phyloP scores from a whole-genome alignment of 305 asterid genomes.

The Withania somnifera region DNA sequence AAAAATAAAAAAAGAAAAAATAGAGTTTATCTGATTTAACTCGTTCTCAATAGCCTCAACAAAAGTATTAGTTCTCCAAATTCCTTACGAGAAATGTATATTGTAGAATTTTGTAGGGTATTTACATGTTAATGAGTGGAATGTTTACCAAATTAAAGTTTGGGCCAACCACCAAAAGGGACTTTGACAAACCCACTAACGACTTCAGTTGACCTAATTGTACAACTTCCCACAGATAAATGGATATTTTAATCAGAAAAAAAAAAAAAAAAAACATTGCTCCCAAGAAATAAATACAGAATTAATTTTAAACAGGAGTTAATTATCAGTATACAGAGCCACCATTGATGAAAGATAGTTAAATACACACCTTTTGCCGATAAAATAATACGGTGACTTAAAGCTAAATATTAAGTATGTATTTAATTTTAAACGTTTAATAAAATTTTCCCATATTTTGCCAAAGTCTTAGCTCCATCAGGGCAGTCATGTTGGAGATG shows the following conservation, averaged over 20 bases:
- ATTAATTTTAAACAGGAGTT: background rate
- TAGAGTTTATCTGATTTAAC: too few species aligned
- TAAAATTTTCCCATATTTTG: too few species aligned
- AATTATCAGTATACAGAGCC: background rate
- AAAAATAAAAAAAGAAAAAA: too few species aligned
- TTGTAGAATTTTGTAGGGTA: background rate
- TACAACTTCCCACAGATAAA: background rate
- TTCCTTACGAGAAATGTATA: background rate
- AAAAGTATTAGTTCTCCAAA: constrained; percentile 6
- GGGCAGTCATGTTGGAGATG: too few species aligned
- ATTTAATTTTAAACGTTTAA: too few species aligned
- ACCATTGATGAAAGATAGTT: too few species aligned
- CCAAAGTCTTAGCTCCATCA: too few species aligned
- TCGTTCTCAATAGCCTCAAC: too few species aligned
- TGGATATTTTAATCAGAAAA: background rate
- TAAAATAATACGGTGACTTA: too few species aligned
- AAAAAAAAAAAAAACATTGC: background rate
- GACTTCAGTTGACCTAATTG: constrained; percentile 4
- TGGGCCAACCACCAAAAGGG: constrained; percentile 3
- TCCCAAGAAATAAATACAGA: background rate
- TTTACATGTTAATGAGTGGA: background rate
- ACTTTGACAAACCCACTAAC: background rate
- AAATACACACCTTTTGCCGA: too few species aligned
- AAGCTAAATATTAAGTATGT: too few species aligned
- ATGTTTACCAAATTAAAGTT: background rate